Base-by-base conservation (phyloP, 1,284 basidiomycete genomes). In the Ustilago xerochloae region DNA sequence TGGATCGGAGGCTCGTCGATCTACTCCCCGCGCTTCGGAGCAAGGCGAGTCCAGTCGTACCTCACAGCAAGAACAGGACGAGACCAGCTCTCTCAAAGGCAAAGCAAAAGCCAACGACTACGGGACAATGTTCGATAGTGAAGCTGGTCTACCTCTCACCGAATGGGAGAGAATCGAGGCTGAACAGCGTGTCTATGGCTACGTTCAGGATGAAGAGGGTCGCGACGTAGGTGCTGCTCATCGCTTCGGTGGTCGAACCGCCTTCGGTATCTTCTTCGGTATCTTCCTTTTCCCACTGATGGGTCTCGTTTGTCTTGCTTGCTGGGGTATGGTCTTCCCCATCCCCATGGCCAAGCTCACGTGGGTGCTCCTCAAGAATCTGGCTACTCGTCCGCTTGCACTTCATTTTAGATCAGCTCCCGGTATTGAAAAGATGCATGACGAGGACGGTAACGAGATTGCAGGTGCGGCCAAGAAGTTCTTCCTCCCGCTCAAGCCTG, bases 271-370 rank as follows among this genome's bases (percentile, higher is more conserved):
- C 32, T 87, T 89, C 70, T 99, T 94, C 86, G 96, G 92, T 91
- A 86, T 88, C 62, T 85, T 97, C 80, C 90, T 99, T 78, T 92
- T 93, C 1, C 97, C 97, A 4, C 86, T 93, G 65, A 91, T 99
- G 89, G 83, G 81, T 50, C 46, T 78, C 26, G 78, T 82, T 45
- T 83, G 94, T 84, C 83, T 93, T 60, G 86, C 94, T 45, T 98
- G 95, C 86, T 99, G 95, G 94, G 93, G 88, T 26, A 88, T 94
- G 69, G 91, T 99, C 65, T 88, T 99, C 82, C 92, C 95, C 38
- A 93, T 99, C 68, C 97, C 97, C 7, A 99, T 99, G 97, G 97
- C 95, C 33, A 96, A 93, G 85, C 88, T 99, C 47, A 93, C 91
- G 71, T 99, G 96, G 95, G 93, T 90, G 15, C 88, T 99, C 39